Evolutionary conservation across 768 basidiomycete species (phyloP).

Genomic region (Calvatia gigantea): DNA sequence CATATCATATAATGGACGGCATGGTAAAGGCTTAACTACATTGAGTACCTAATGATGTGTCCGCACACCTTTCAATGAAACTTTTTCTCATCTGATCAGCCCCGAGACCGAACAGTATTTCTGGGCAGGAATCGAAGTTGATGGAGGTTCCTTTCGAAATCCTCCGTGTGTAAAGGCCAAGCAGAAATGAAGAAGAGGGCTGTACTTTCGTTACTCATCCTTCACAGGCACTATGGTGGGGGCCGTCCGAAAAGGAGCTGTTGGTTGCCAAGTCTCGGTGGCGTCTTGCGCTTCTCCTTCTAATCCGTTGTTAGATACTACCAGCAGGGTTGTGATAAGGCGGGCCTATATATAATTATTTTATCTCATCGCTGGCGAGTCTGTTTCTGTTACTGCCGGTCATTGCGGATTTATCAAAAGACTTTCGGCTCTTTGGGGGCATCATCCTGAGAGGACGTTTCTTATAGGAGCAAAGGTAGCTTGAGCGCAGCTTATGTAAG

Average conservation of each 20-base stretch:
- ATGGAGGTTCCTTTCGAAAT: not conserved
- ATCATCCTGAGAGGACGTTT: not conserved
- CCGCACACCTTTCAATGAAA: not conserved
- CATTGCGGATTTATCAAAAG: not conserved
- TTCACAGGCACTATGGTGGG: constrained; percentile 2
- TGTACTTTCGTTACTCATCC: not conserved
- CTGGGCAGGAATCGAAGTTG: constrained; percentile 1
- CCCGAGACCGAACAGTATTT: not conserved
- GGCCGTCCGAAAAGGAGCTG: not conserved
- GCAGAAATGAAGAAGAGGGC: not conserved
- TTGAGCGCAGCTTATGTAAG: constrained; percentile 6
- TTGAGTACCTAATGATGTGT: constrained; percentile 1
- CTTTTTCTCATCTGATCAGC: not conserved
- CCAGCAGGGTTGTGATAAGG: not conserved
- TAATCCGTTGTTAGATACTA: not conserved
- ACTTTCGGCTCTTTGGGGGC: not conserved
- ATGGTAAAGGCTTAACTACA: constrained; percentile 7
- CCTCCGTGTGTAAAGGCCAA: constrained; percentile 11
- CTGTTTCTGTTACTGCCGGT: not conserved
- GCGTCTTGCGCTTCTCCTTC: not conserved
- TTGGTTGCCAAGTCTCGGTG: constrained; percentile 6
- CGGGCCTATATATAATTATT: not conserved
- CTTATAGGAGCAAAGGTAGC: not conserved
- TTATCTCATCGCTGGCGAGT: not conserved
- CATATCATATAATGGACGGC: not conserved